Conservation (phyloP, 306 rosid species). For the Citrullus colocynthis region DNA sequence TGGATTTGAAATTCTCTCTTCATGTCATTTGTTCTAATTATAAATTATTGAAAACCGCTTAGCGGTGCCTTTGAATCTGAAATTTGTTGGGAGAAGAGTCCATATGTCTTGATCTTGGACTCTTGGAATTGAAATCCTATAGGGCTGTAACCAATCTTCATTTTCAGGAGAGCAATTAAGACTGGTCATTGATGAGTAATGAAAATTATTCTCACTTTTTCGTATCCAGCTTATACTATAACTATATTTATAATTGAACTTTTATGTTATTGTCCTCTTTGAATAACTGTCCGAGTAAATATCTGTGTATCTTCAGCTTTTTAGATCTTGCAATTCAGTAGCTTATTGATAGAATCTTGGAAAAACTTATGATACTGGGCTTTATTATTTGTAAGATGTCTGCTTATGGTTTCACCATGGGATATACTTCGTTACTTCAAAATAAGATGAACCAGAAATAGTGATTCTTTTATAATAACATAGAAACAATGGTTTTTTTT, state of each 20-base stretch:
- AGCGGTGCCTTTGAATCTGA: not conserved
- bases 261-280: not conserved
- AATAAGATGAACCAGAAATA: not conserved
- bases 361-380: not conserved
- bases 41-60: not conserved
- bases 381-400: not conserved
- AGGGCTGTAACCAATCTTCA: not conserved
- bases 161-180: not conserved
- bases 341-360: not conserved
- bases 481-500: not conserved
- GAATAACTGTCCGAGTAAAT: not conserved
- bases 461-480: not conserved
- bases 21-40: not conserved
- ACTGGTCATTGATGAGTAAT: not conserved
- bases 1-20: not conserved
- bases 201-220: not conserved
- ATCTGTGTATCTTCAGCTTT: not conserved
- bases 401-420: not conserved
- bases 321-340: not conserved
- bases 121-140: not conserved
- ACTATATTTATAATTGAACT: not conserved
- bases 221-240: not conserved
- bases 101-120: not conserved
- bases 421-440: not conserved
- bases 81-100: not conserved